Percentiles rank a stretch among this genome's conserved stretches.
Evolutionary conservation across 352 stramenopile species (phyloP).

Genomic region (Globisporangium spiculum): DNA sequence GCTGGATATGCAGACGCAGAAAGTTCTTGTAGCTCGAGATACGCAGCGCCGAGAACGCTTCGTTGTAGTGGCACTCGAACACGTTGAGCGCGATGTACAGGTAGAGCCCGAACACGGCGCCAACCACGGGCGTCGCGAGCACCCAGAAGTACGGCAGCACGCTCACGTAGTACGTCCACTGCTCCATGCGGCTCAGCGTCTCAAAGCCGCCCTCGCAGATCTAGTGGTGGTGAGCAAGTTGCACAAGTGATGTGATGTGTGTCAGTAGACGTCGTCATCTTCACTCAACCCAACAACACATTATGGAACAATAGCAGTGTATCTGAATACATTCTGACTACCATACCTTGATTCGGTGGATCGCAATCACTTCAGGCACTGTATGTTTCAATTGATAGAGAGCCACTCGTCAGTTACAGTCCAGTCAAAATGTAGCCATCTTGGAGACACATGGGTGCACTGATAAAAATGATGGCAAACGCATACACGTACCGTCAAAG

Average conservation of each 20-base stretch:
- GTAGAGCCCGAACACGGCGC: conserved; percentile 82
- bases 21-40: conserved; percentile 91
- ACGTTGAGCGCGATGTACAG: conserved; percentile 85
- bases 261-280: neutral
- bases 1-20: conserved; percentile 72
- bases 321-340: neutral
- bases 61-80: conserved; percentile 87
- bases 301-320: neutral
- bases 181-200: conserved; percentile 63
- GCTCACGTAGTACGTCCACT: conserved; percentile 81
- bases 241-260: neutral
- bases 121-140: conserved; percentile 70
- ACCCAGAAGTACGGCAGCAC: conserved; percentile 89
- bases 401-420: conserved; percentile 5
- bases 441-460: conserved; percentile 1
- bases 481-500: conserved; percentile 59
- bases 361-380: conserved; percentile 82
- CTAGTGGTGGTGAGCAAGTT: conserved; percentile 17
- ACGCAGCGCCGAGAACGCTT: conserved; percentile 84
- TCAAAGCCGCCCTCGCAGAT: conserved; percentile 68
- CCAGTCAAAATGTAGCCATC: conserved; percentile 10
- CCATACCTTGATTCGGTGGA: conserved; percentile 68
- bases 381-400: neutral
- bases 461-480: neutral
- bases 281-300: neutral